A percentile compares a stretch with the other conserved stretches of the same genome.
Evolutionary conservation across 2,329 filamentous ascomycete species (phyloP).

Genomic region (Ceratocystis destructans): DNA sequence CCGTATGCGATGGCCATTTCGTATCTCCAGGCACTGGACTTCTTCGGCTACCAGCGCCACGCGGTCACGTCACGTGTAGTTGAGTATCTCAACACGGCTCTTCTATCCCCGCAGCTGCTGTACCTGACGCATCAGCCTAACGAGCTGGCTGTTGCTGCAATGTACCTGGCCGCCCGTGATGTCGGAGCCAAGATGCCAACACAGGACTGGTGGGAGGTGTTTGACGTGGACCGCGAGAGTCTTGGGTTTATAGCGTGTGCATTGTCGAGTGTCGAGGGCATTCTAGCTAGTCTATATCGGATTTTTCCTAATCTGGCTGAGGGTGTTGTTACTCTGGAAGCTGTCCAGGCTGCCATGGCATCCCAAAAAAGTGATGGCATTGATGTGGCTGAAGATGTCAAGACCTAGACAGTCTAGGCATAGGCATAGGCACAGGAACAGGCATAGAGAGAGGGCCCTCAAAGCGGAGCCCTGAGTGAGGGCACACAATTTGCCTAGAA

Average conservation of each 20-base stretch:
- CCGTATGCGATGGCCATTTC: conserved; percentile 80
- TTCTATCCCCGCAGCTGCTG: conserved; percentile 76
- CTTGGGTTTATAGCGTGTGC: conserved; percentile 83
- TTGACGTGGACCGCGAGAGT: conserved; percentile 89
- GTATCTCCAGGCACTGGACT: conserved; percentile 80
- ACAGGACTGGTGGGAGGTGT: conserved; percentile 93
- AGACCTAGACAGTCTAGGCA: not conserved
- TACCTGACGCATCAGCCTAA: conserved; percentile 88
- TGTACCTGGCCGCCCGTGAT: conserved; percentile 80
- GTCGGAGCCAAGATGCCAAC: conserved; percentile 64
- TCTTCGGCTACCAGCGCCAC: conserved; percentile 28
- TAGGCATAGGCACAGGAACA: not conserved
- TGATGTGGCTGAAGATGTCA: conserved; percentile 21
- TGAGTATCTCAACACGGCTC: conserved; percentile 69
- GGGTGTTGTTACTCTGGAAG: conserved; percentile 44
- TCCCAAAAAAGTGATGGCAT: not conserved
- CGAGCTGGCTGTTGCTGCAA: conserved; percentile 69
- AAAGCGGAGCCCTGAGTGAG: no score
- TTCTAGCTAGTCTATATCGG: conserved; percentile 45
- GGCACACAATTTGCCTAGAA: conserved; percentile 2
- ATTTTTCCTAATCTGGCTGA: conserved; percentile 36
- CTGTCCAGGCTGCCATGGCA: conserved; percentile 32
- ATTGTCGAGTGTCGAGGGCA: conserved; percentile 64
- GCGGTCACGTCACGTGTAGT: conserved; percentile 39
- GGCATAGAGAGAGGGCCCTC: not conserved